Base-by-base conservation (phyloP, 2,329 filamentous ascomycete species). In the Neopestalotiopsis sp. region DNA sequence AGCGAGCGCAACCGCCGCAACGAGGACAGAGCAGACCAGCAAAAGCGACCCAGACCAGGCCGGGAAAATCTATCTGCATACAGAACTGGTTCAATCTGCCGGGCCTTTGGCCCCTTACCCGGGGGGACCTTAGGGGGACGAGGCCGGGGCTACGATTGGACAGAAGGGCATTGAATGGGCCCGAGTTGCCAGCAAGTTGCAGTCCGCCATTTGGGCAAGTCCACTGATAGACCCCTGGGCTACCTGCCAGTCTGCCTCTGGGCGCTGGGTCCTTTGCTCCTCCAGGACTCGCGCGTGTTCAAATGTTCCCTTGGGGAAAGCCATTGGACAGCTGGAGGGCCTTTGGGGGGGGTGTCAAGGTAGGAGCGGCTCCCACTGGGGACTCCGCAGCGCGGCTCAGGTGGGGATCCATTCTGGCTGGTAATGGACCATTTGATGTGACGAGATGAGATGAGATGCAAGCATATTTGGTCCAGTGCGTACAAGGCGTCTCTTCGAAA, bases 181-280 rank as follows among this genome's bases (percentile, higher is more conserved):
- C 66, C 42, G 57, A 49, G 57, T 67, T 42, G 66, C 34, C 34
- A 38, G 34, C 34, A 38, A 38, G 10, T 38, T 10, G 24, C 57
- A 67, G 24, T 59, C 53, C 56, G 53, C 56, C 65, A 67, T 67
- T 45, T 67, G n/a, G 34, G 34, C 45, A 53, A 28, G 32, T 13
- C 65, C 65, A 61, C 53, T 34, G 56, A 59, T 67, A 61, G 65
- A 61, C 53, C 65, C 65, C 32, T 38, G 65, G 40, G 14, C 53
- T 32, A 28, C 24, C 24, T 28, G 24, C 24, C 24, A 28, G 24
- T 17, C 4, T 45, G 20, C 42, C 14, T 20, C 45, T 62, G 59
- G 45, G 20, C 45, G 45, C 45, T 9, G 45, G 24, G 17, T 53
- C 45, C n/a, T 53, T 53, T 53, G 20, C 45, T 53, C 45, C 45